Percentiles rank a stretch among this genome's conserved stretches.
These are phyloP conservation scores for Eucalyptus erythrocorys DNA, from an alignment of 345 rosid species.

Conservation along the genomic window DNA sequence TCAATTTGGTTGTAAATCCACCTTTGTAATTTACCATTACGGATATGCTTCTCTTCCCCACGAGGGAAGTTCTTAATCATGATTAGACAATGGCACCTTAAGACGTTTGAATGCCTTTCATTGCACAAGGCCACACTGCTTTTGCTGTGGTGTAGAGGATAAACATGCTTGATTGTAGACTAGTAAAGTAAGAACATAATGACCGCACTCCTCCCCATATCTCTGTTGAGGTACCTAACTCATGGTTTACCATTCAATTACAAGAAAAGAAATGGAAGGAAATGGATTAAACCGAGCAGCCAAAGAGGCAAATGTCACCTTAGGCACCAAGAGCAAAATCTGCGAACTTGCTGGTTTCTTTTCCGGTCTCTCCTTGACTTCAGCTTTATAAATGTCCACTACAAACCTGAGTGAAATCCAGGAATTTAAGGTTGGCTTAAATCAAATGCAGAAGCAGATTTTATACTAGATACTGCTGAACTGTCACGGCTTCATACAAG, in stretches of 20 bases:
- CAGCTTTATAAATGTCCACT: conserved; percentile 12
- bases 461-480: not conserved
- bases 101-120: not conserved
- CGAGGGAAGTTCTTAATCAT: not conserved
- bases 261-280: not conserved
- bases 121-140: not conserved
- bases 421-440: not conserved
- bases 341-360: not conserved
- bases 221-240: conserved; percentile 29
- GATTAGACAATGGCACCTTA: not conserved
- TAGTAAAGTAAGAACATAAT: conserved; percentile 5
- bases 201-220: conserved; percentile 23
- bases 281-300: not conserved
- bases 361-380: conserved; percentile 14
- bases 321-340: conserved; percentile 25
- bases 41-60: not conserved
- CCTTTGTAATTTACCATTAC: not conserved
- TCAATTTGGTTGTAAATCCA: not conserved
- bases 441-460: not conserved
- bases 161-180: not conserved
- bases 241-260: not conserved
- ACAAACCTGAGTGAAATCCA: conserved; percentile 14
- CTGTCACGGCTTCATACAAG: not conserved
- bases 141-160: not conserved
- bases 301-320: conserved; percentile 4